These are phyloP conservation scores for Xylaria sp. DNA, from an alignment of 2,329 filamentous ascomycete species.

Conservation along the genomic window DNA sequence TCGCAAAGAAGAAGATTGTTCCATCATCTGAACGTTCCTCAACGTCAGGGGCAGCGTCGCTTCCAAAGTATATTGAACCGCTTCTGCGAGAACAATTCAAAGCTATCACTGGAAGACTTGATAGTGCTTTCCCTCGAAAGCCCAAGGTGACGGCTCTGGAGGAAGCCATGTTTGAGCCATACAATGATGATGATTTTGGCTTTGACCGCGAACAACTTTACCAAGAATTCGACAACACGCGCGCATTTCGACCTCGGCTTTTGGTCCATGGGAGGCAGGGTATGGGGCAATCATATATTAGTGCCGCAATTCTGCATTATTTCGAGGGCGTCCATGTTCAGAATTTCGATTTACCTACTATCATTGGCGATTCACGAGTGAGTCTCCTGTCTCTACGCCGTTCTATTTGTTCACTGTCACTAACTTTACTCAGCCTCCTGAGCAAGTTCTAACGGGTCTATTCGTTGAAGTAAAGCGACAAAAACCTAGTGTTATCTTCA, in stretches of 20 bases:
- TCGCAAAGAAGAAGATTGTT: conserved; percentile 94
- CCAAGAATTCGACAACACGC: conserved; percentile 84
- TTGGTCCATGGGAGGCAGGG: conserved; percentile 83
- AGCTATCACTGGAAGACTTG: conserved; percentile 74
- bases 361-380: conserved; percentile 84
- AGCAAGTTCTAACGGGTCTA: conserved; percentile 88
- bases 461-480: conserved; percentile 94
- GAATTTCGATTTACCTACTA: conserved; percentile 88
- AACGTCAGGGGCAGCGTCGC: conserved; percentile 81
- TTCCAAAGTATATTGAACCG: conserved; percentile 83
- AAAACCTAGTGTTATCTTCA: conserved; percentile 95
- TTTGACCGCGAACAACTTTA: conserved; percentile 83
- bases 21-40: conserved; percentile 93
- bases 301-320: conserved; percentile 85
- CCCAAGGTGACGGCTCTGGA: conserved; percentile 90
- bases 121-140: conserved; percentile 82
- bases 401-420: conserved; percentile 29
- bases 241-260: conserved; percentile 88
- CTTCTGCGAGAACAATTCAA: conserved; percentile 78
- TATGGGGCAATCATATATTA: conserved; percentile 94
- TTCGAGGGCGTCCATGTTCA: conserved; percentile 96
- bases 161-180: conserved; percentile 91
- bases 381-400: conserved; percentile 47
- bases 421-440: conserved; percentile 66
- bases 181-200: conserved; percentile 81